Percentiles rank a stretch among this genome's conserved stretches.
Conservation (phyloP, 208 protist genomes). For the Naegleria fowleri region DNA sequence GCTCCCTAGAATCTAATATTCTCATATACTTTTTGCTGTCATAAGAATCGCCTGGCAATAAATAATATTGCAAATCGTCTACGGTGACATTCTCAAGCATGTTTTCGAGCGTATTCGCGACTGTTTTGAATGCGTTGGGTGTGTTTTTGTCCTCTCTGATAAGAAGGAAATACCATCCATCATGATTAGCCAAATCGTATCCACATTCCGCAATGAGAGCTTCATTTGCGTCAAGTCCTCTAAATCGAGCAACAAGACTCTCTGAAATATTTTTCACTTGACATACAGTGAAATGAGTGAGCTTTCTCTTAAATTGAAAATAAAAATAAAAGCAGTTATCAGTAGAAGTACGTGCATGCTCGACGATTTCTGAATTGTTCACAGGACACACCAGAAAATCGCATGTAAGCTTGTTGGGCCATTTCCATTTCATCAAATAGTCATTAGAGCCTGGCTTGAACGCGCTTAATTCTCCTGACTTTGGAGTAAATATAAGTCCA, state of each 20-base stretch:
- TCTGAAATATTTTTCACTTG: not conserved
- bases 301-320: not conserved
- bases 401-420: slow-evolving; percentile 29
- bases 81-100: slow-evolving; percentile 16
- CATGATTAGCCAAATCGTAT: not conserved
- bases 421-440: slow-evolving; percentile 36
- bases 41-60: not conserved
- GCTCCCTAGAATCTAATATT: not conserved
- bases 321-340: not conserved
- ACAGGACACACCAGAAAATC: slow-evolving; percentile 20
- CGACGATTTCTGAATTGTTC: not conserved
- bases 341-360: not conserved
- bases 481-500: slow-evolving; percentile 32
- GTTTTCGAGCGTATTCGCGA: slow-evolving; percentile 21
- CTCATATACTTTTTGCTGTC: not conserved
- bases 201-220: not conserved
- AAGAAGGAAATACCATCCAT: not conserved
- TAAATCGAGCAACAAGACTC: not conserved
- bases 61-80: slow-evolving; percentile 16
- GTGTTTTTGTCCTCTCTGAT: not conserved
- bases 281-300: not conserved
- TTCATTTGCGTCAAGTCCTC: not conserved
- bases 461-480: not conserved
- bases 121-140: not conserved
- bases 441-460: slow-evolving; percentile 17